These are phyloP conservation scores for Cladosporium sp. DNA, from an alignment of 2,329 filamentous ascomycete species.

Conservation along the genomic window DNA sequence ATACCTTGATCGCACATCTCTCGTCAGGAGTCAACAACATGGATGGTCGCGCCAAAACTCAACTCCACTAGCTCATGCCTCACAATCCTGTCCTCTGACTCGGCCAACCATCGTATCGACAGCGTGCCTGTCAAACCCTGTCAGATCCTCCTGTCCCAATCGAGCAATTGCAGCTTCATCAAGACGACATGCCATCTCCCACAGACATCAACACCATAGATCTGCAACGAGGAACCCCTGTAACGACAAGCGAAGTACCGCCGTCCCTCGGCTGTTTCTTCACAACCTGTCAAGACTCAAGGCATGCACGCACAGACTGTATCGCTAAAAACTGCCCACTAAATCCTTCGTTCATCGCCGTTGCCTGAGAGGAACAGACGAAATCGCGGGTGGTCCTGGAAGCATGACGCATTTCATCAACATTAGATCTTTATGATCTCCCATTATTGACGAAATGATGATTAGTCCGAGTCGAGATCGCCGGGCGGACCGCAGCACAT, in stretches of 20 bases:
- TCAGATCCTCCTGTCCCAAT: not conserved
- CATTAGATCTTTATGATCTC: not conserved
- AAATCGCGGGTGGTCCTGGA: not conserved
- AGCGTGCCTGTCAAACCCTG: not conserved
- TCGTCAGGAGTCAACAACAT: not conserved
- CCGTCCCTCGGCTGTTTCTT: slow-evolving; percentile 6
- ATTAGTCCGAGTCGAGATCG: not conserved
- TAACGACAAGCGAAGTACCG: slow-evolving; percentile 3
- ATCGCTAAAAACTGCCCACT: not conserved
- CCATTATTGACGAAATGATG: not conserved
- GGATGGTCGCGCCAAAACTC: not conserved
- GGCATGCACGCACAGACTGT: not conserved
- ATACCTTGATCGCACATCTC: not conserved
- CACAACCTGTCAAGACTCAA: not conserved
- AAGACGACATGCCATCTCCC: not conserved
- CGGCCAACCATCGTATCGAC: not conserved
- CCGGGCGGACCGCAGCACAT: not conserved
- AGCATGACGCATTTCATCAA: no score
- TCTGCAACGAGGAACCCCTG: slow-evolving; percentile 9
- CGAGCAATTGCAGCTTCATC: not conserved
- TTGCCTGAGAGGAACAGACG: not conserved
- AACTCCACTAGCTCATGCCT: not conserved
- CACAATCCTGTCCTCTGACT: not conserved
- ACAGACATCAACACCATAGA: not conserved
- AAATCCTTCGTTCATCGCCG: not conserved